Base-by-base conservation (phyloP, 495 filamentous ascomycete species). In the Opeltia flavorubescens region DNA sequence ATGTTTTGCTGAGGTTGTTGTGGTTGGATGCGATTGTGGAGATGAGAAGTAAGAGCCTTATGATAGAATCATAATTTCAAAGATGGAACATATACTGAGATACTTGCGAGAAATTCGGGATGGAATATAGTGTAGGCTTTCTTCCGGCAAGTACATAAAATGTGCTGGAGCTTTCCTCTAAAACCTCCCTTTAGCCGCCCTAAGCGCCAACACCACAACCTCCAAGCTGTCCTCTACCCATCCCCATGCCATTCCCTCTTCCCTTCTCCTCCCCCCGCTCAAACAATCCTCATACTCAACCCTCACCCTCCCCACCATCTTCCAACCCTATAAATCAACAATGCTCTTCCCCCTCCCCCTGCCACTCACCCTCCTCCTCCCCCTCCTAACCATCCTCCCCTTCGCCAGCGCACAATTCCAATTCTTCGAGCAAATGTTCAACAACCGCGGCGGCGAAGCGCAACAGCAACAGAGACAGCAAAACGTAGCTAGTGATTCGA, bases 401-500 rank as follows among this genome's bases (percentile, higher is more conserved):
- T 48, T 69, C 15, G 69, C 69, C 9, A 57, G 65, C 49, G 81
- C 80, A 12, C 88, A 94, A 65, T 94, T 94, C 67, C 75, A 80
- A 59, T 86, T 88, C 72, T 88, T 88, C 67, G 87, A 95, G 54
- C 84, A 94, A 50, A 83, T 86, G 79, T 86, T 86, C 59, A 66
- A 70, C 48, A 71, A 70, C 57, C 71, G 74, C 50, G 70, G 72
- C 59, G 58, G 63, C 42, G 67, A 68, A 36, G 63, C 59, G 2
- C 67, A 76, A 36, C 73, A 75, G 39, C 74, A 79, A 43, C 74
- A 75, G 23, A 72, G 77, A 51, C 67, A 72, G 8, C 83, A 89
- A 54, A 87, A 94, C 57, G 79, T 76, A 8, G 71, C 83, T 11
- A 87, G 81, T 59, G 86, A 94, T 62, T 80, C 83, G 11, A 62